Evolutionary conservation across 192 early-diverging fungal genomes (phyloP), one percentile per base, ranked within the genome.

Genomic region (Podila epicladia): DNA sequence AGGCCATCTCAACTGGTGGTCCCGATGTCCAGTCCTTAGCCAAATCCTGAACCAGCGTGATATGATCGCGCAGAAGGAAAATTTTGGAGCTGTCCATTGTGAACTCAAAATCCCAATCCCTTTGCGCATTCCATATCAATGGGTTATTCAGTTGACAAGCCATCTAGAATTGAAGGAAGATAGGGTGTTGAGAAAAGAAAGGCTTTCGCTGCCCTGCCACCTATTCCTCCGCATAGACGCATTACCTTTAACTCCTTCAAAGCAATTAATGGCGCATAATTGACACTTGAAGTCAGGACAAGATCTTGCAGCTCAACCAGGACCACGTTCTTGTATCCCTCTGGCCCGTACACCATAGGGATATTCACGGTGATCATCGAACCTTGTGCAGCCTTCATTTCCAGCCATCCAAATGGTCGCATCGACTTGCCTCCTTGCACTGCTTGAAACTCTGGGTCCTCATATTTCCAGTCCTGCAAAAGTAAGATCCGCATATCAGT

Each of bases 61-160:
- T 85, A 73, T 95, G 93, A 65, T 95, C 93, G 12, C 92, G 85
- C 8, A 95, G 79, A 11, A 94, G 61, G 71, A 87, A 92, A n/a
- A 92, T 77, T 51, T 84, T 71, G n/a, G 88, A 62, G 0, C 80
- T 67, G 2, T 71, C 73, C 32, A 91, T 41, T 19, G 70, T 58
- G 48, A 91, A 74, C 11, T 88, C 82, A 71, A 93, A 88, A 11
- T 85, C 83, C 94, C 94, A 95, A 19, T 73, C 74, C n/a, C 94
- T 83, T 35, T 73, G 74, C 5, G 73, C 85, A 77, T 95, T 95
- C 94, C 94, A 95, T 22, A 88, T 64, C 15, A 93, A 57, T 1
- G 94, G 94, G 57, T 76, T 87, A 20, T 86, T 84, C 82, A 94
- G 80, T 4, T 83, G 64, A 49, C 83, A 83, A 22, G 75, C 64